These are phyloP conservation scores for Sarocladium strictum DNA, from an alignment of 2,329 filamentous ascomycete species.

Conservation along the genomic window DNA sequence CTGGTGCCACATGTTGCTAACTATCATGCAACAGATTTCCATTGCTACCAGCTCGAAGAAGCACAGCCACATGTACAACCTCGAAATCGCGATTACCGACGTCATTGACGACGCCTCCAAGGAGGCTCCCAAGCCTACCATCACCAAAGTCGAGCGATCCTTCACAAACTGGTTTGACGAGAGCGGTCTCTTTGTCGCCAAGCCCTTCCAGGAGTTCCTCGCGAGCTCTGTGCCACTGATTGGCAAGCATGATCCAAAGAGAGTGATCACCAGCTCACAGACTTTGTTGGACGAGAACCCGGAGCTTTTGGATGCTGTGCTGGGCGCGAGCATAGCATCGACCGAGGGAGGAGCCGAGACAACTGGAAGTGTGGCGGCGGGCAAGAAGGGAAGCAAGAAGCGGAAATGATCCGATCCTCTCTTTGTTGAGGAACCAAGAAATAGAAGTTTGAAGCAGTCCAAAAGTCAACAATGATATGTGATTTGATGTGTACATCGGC, in stretches of 20 bases:
- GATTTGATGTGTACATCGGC: background rate
- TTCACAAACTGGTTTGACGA: conserved; percentile 75
- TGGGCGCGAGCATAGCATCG: conserved; percentile 29
- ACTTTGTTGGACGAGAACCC: conserved; percentile 34
- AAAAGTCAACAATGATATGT: background rate
- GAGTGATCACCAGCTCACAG: conserved; percentile 33
- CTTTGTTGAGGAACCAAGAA: background rate
- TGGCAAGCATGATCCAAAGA: conserved; percentile 59
- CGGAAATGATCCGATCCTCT: conserved; percentile 33
- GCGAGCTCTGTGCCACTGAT: conserved; percentile 62
- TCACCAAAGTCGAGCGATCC: conserved; percentile 47
- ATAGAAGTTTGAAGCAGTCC: background rate
- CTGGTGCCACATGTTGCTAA: conserved; percentile 13
- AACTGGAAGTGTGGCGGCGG: conserved; percentile 9
- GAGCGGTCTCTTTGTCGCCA: conserved; percentile 63
- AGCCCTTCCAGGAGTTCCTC: conserved; percentile 74
- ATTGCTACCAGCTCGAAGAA: conserved; percentile 72
- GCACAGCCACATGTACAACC: conserved; percentile 72
- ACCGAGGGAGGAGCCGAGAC: conserved; percentile 24
- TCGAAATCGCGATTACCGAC: conserved; percentile 54
- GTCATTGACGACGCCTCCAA: conserved; percentile 2
- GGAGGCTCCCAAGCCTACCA: conserved; percentile 19
- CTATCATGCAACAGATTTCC: conserved; percentile 50
- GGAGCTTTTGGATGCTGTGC: conserved; percentile 43
- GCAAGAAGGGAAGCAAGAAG: conserved; percentile 38